Conservation (phyloP, 2,329 filamentous ascomycete species). For the Fusarium irregulare region DNA sequence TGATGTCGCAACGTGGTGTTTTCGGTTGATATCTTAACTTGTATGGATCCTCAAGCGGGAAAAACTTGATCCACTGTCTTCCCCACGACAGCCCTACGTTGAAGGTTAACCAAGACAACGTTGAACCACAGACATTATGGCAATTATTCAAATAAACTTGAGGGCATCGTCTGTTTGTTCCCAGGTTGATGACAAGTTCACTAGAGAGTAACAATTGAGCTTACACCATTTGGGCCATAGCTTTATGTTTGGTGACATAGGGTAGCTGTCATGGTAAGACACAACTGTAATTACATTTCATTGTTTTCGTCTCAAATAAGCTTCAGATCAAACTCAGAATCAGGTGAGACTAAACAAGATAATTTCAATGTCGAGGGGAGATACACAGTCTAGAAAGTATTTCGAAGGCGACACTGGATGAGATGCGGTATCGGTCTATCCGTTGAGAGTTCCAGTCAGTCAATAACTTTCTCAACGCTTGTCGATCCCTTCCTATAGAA, state of each 20-base stretch:
- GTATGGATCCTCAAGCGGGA: conserved; percentile 35
- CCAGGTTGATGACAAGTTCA: accelerated
- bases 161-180: background rate
- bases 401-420: background rate
- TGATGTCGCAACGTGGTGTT: conserved; percentile 25
- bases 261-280: background rate
- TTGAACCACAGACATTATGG: background rate
- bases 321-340: background rate
- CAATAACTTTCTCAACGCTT: background rate
- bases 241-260: background rate
- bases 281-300: background rate
- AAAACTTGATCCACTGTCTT: conserved; percentile 45
- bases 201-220: too few species aligned
- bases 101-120: background rate
- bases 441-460: background rate
- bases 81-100: conserved; percentile 18
- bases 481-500: conserved; percentile 7
- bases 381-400: background rate
- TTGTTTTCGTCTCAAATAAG: background rate
- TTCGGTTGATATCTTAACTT: conserved; percentile 1
- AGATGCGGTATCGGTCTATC: conserved; percentile 20
- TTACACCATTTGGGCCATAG: background rate
- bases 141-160: too few species aligned
- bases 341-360: background rate
- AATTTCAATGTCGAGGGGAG: background rate